A percentile compares a stretch with the other conserved stretches of the same genome.
Conservation (phyloP, 305 asterid genomes). For the Fraxinus latifolia region DNA sequence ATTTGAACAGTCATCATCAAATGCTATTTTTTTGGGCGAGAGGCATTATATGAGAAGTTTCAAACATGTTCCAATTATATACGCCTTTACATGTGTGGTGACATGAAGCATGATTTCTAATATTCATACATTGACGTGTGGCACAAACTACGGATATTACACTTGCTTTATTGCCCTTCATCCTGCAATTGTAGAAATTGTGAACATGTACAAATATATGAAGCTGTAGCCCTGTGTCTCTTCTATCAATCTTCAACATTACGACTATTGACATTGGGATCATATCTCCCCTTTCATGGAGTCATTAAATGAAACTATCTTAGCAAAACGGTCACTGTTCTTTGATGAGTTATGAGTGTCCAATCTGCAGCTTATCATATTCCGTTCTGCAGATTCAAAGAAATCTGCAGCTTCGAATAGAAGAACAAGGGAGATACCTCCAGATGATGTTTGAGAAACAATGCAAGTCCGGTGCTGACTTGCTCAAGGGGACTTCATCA, state of each 20-base stretch:
- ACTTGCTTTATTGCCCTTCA: not conserved
- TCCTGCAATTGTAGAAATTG: conserved; percentile 2
- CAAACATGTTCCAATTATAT: not conserved
- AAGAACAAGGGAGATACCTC: conserved; percentile 78
- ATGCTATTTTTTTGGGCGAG: not conserved
- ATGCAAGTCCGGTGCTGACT: conserved; percentile 53
- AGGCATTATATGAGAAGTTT: not conserved
- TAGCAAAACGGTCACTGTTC: not conserved
- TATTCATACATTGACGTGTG: not conserved
- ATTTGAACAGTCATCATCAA: not conserved
- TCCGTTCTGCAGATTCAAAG: conserved; percentile 69
- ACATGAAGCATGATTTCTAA: not conserved
- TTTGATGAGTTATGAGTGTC: not conserved
- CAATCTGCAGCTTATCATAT: not conserved
- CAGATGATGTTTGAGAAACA: conserved; percentile 92
- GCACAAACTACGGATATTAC: not conserved
- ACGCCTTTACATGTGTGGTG: not conserved
- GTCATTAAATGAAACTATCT: not conserved
- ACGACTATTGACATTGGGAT: not conserved
- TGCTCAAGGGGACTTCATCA: conserved; percentile 47
- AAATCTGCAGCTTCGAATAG: conserved; percentile 80
- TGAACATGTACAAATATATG: not conserved
- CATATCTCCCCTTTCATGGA: not conserved
- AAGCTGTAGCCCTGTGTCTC: not conserved
- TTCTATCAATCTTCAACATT: not conserved